These are phyloP conservation scores for Botrytis elliptica DNA, from an alignment of 2,329 filamentous ascomycete species.

Conservation along the genomic window DNA sequence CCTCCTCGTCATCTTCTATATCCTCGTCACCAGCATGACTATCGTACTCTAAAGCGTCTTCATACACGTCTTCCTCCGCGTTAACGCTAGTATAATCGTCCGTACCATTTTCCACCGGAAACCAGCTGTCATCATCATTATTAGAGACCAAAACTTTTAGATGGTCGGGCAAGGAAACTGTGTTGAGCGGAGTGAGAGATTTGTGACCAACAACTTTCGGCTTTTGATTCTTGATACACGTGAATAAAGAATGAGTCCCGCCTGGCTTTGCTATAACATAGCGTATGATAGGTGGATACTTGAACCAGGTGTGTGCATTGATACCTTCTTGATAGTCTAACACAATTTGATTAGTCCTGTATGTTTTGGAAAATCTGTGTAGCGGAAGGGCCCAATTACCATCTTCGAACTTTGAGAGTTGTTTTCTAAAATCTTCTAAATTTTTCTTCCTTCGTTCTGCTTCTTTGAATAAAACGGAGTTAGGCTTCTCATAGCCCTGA, in stretches of 20 bases:
- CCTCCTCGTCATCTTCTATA: not conserved
- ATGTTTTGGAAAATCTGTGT: not conserved
- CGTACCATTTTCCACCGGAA: too few relatives aligned
- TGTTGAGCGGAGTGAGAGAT: not conserved
- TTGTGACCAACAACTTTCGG: not conserved
- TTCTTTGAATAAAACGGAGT: not conserved
- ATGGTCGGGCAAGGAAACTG: not conserved
- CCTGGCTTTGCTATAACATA: conserved; percentile 1
- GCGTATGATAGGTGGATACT: not conserved
- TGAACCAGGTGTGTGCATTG: not conserved
- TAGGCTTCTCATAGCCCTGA: not conserved
- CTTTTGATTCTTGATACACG: not conserved
- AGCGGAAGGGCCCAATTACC: not conserved
- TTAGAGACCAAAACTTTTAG: not conserved
- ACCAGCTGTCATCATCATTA: too few relatives aligned
- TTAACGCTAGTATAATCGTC: not conserved
- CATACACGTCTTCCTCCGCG: not conserved
- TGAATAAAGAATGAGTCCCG: too few relatives aligned
- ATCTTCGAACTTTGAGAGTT: not conserved
- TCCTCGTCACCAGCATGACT: not conserved
- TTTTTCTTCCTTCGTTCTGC: not conserved
- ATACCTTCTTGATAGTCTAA: not conserved
- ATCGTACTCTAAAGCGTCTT: not conserved
- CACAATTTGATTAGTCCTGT: not conserved
- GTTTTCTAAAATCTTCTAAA: not conserved